Evolutionary conservation across 495 filamentous ascomycete species (phyloP), one percentile per base, ranked within the genome.

Genomic region (Eremomyces bilateralis): DNA sequence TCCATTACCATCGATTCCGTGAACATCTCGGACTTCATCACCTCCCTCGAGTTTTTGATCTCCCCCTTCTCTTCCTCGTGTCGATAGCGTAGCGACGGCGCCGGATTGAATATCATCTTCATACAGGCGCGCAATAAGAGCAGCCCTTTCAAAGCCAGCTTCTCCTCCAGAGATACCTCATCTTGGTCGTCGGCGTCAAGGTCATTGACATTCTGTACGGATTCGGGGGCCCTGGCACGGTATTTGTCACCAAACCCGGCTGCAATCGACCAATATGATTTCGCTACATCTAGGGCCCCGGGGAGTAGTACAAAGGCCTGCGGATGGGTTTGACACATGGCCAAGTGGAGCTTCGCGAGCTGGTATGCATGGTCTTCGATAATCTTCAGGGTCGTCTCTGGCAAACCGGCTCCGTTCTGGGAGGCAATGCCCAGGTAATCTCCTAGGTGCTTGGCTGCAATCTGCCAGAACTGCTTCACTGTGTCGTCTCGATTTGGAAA

Each of bases 361-460:
- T 93, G 85, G 33, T 90, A 47, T 4, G 90, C 57, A 40, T 94
- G 85, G 44, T 83, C 83, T 41, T 79, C 76, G n/a, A 90, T 54
- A 20, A 73, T 41, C 17, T 58, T 52, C 17, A 54, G 51, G 5
- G 60, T 45, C 20, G 53, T 37, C n/a, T 57, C 28, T 11, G 51
- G 48, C 6, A 67, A 47, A n/a, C 62, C 53, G 37, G 58, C 49
- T 37, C 62, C 59, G 19, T 65, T 60, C 16, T 59, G 54, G 35
- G 56, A 49, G 27, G 65, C 43, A 39, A 67, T 59, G 18, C 38
- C 50, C 15, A 80, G 59, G 37, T 85, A 73, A 27, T 74, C 64
- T 32, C 64, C 69, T 35, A 90, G 76, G 35, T 91, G 80, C 6
- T 56, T 54, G 39, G 71, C 67, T 3, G 72, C 72, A 17, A 76